Base-by-base conservation (phyloP, 345 rosid genomes). In the Acer yangbiense region DNA sequence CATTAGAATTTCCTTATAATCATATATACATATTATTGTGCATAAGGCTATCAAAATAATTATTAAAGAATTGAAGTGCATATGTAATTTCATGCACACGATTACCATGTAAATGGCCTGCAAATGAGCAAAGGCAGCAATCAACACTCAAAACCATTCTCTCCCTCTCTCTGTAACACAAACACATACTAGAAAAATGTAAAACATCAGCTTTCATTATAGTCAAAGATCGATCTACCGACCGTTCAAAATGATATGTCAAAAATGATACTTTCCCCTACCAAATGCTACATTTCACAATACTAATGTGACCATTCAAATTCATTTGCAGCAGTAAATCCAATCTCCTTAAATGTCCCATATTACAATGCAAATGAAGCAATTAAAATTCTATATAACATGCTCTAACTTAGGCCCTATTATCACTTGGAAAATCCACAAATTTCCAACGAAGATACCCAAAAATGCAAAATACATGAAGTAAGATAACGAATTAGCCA, bases 1-100 rank as follows among this genome's bases (percentile, higher is more conserved):
- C 58, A 78, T 32, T 77, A 5, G 43, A 58, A 43, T 43, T 68
- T 20, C 23, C 68, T 79, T 68, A 76, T 2, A 74, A 35, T 58
- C 58, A 27, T 20, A 62, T 71, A 16, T n/a, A 46, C 62, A 35
- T 17, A 71, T 41, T 43, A 29, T 46, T 7, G 25, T 11, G 50
- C 25, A 68, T 20, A 48, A 60, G n/a, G 2, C 44, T 16, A 32
- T 46, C 16, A 18, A 17, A 44, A 58, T 16, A 76, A 32, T 0
- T 70, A 63, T 65, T 9, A 43, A 43, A 7, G 46, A 43, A 78
- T 14, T 23, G 25, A 18, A 23, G 32, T 12, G 1, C n/a, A 55
- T 32, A 46, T 7, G 48, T 35, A 11, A 12, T 10, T 18, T 18
- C 13, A 46, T 9, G 46, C 21, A 58, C n/a, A 71, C 8, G 57